phyloP scores from a whole-genome alignment of 2,329 filamentous ascomycete species.

The Trichophyton verrucosum region DNA sequence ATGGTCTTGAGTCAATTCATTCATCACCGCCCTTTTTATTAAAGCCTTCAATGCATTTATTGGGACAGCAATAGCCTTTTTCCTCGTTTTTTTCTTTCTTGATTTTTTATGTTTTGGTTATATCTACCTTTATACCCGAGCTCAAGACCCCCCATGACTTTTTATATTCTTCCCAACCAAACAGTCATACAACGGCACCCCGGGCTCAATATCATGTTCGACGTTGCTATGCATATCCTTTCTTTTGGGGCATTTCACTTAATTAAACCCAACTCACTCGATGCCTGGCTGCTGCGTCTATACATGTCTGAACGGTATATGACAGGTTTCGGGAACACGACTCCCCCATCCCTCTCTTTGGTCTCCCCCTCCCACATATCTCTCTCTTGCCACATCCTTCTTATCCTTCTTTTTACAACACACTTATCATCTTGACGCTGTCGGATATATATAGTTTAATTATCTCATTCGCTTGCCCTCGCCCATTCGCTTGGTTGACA shows the following conservation, averaged over 20 bases:
- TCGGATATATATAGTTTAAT: slow-evolving; percentile 1
- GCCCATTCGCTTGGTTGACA: neutral
- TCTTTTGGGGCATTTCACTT: neutral
- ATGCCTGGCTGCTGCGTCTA: neutral
- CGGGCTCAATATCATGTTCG: neutral
- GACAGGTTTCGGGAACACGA: neutral
- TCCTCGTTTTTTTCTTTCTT: too few species aligned
- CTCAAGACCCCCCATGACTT: neutral
- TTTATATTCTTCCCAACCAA: neutral
- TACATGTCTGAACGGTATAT: neutral
- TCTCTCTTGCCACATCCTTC: neutral
- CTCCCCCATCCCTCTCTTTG: neutral
- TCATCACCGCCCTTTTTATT: neutral
- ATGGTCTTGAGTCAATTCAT: neutral
- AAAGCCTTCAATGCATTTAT: neutral
- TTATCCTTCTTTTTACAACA: neutral
- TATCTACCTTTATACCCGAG: neutral
- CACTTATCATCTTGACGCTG: neutral
- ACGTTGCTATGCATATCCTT: neutral
- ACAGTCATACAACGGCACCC: neutral
- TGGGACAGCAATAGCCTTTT: too few species aligned
- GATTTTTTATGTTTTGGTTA: neutral
- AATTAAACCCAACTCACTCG: neutral
- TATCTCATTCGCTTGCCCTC: neutral
- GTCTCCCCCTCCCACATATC: neutral